phyloP scores from a whole-genome alignment of 176 grass and related monocot species.

The Musa itinerans region DNA sequence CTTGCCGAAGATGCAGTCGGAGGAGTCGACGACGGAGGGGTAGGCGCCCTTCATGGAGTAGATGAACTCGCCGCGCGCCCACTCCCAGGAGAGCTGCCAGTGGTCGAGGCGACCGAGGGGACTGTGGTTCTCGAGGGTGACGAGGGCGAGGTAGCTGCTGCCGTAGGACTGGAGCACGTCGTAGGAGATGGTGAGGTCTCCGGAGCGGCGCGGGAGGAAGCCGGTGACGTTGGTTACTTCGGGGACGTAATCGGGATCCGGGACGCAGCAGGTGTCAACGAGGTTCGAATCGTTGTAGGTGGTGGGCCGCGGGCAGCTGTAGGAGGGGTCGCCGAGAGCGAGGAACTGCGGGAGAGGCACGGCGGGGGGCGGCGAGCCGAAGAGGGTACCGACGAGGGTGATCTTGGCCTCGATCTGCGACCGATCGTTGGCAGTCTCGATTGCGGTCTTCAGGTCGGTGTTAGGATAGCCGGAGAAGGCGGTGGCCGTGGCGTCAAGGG shows the following conservation, averaged over 20 bases:
- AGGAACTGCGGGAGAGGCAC: constrained; percentile 41
- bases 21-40: constrained; percentile 42
- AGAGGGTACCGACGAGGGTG: constrained; percentile 66
- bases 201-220: constrained; percentile 46
- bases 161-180: constrained; percentile 59
- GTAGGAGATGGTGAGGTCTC: constrained; percentile 80
- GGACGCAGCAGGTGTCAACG: constrained; percentile 62
- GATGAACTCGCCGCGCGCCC: constrained; percentile 75
- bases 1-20: constrained; percentile 54
- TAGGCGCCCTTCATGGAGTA: constrained; percentile 64
- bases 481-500: constrained; percentile 44
- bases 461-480: constrained; percentile 75
- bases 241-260: constrained; percentile 41
- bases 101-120: constrained; percentile 89
- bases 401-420: constrained; percentile 60
- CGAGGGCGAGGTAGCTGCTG: constrained; percentile 67
- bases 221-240: constrained; percentile 41
- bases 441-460: constrained; percentile 42
- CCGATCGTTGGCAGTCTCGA: constrained; percentile 15
- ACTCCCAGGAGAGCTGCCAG: constrained; percentile 78
- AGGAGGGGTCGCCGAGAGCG: constrained; percentile 42
- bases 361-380: constrained; percentile 22
- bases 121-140: constrained; percentile 80
- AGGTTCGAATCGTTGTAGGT: constrained; percentile 1
- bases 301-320: constrained; percentile 37